phyloP scores from a whole-genome alignment of 1,284 basidiomycete species.

The Clitocybe nebularis region DNA sequence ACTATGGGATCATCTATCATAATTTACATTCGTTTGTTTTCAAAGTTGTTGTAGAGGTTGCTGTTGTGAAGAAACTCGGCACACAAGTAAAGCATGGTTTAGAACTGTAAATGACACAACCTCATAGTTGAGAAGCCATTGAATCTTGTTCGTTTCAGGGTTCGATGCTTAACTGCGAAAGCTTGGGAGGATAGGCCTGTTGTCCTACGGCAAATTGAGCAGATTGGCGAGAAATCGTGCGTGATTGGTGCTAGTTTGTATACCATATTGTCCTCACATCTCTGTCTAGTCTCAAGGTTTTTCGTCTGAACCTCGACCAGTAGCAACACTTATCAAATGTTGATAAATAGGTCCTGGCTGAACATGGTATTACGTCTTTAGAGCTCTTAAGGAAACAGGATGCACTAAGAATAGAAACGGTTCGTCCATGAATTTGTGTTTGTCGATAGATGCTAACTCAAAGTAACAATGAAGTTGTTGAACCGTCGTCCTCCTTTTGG shows the following conservation, averaged over 20 bases:
- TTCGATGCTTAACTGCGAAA: constrained; percentile 70
- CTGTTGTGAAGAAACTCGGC: constrained; percentile 57
- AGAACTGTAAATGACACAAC: constrained; percentile 51
- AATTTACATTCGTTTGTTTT: neutral
- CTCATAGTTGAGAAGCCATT: constrained; percentile 11
- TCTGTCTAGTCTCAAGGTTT: constrained; percentile 50
- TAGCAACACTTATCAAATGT: neutral
- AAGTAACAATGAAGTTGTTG: no score
- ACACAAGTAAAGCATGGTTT: constrained; percentile 64
- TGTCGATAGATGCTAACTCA: no score
- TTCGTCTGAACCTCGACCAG: neutral
- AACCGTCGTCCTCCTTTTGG: constrained; percentile 75
- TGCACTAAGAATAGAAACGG: constrained; percentile 59
- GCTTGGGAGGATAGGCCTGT: constrained; percentile 83
- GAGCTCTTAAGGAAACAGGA: constrained; percentile 50
- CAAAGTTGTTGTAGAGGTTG: constrained; percentile 70
- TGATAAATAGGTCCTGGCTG: constrained; percentile 60
- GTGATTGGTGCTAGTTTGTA: constrained; percentile 28
- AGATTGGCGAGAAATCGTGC: constrained; percentile 84
- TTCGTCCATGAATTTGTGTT: constrained; percentile 28
- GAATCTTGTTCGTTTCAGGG: constrained; percentile 32
- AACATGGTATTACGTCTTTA: constrained; percentile 66
- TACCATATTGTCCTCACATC: neutral
- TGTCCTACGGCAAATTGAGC: constrained; percentile 75
- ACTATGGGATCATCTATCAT: neutral